Percentiles rank a stretch among this genome's conserved stretches.
These are phyloP conservation scores for Colletotrichum sp. DNA, from an alignment of 2,329 filamentous ascomycete genomes.

Conservation along the genomic window DNA sequence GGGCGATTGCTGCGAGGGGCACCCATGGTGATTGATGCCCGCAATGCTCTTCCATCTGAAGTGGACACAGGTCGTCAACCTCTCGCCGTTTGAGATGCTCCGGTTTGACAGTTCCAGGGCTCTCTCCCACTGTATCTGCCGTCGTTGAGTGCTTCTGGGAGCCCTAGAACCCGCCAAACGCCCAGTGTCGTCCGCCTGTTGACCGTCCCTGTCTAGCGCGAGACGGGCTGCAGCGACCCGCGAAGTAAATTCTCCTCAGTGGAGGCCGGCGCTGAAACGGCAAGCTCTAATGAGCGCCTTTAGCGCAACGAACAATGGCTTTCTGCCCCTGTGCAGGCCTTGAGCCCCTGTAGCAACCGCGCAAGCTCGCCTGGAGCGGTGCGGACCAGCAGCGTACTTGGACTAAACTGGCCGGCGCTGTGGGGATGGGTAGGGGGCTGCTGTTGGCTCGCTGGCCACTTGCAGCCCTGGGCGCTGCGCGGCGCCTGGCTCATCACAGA, in stretches of 20 bases:
- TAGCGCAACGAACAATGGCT: conserved; percentile 7
- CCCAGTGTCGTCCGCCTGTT: background rate
- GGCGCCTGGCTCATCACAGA: background rate
- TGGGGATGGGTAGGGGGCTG: conserved; percentile 3
- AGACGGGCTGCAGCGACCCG: background rate
- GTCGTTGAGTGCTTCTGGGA: background rate
- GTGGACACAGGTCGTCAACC: background rate
- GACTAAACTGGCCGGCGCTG: background rate
- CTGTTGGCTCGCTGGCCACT: background rate
- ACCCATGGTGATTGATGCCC: background rate
- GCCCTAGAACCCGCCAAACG: background rate
- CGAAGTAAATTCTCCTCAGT: background rate
- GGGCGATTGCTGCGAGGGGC: background rate
- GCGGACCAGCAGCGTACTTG: background rate
- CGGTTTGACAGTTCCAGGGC: background rate
- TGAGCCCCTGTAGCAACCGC: background rate
- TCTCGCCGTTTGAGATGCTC: background rate
- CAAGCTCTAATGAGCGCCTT: conserved; percentile 1
- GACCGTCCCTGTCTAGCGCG: background rate
- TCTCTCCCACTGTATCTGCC: background rate
- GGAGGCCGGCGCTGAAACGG: conserved; percentile 10
- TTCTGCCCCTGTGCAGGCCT: background rate
- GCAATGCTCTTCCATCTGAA: conserved; percentile 1
- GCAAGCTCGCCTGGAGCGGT: conserved; percentile 7
- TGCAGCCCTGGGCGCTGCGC: background rate